phyloP scores from a whole-genome alignment of 768 basidiomycete species.

The Crepidotus variabilis region DNA sequence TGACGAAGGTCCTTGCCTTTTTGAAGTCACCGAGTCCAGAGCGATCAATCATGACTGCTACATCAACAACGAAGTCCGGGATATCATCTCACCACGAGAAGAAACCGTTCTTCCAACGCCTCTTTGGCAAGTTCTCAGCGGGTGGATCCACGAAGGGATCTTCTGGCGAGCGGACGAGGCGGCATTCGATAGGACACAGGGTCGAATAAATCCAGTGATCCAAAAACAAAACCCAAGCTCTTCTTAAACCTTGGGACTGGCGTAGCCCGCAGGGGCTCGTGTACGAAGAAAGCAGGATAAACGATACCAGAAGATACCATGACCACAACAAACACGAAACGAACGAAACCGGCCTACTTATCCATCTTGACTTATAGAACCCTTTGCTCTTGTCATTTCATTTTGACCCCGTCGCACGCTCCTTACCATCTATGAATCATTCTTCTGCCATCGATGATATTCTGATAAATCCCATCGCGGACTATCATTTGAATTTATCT shows the following conservation, averaged over 20 bases:
- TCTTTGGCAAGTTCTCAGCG: slow-evolving; percentile 49
- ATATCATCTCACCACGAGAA: slow-evolving; percentile 42
- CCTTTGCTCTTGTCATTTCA: slow-evolving; percentile 5
- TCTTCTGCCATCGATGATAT: slow-evolving; percentile 11
- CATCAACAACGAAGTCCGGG: slow-evolving; percentile 56
- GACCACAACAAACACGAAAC: slow-evolving; percentile 3
- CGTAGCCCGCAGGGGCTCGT: slow-evolving; percentile 6
- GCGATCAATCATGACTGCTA: slow-evolving; percentile 52
- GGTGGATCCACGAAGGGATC: slow-evolving; percentile 33
- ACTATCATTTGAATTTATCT: slow-evolving; percentile 14
- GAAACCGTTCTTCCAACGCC: slow-evolving; percentile 60
- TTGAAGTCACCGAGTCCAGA: slow-evolving; percentile 38
- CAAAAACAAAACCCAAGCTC: slow-evolving; percentile 11
- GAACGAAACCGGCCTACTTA: slow-evolving; percentile 9
- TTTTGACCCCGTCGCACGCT: neutral
- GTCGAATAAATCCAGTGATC: neutral
- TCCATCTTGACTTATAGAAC: slow-evolving; percentile 13
- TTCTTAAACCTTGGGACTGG: slow-evolving; percentile 1
- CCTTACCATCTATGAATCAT: slow-evolving; percentile 11
- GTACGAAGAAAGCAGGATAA: slow-evolving; percentile 3
- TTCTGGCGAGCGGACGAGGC: slow-evolving; percentile 33
- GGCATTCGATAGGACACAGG: slow-evolving; percentile 45
- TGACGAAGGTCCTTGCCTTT: slow-evolving; percentile 13
- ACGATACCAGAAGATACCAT: slow-evolving; percentile 1
- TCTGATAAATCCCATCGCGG: slow-evolving; percentile 10